phyloP scores from a whole-genome alignment of 352 stramenopile genomes.

The Phytophthora constricta region DNA sequence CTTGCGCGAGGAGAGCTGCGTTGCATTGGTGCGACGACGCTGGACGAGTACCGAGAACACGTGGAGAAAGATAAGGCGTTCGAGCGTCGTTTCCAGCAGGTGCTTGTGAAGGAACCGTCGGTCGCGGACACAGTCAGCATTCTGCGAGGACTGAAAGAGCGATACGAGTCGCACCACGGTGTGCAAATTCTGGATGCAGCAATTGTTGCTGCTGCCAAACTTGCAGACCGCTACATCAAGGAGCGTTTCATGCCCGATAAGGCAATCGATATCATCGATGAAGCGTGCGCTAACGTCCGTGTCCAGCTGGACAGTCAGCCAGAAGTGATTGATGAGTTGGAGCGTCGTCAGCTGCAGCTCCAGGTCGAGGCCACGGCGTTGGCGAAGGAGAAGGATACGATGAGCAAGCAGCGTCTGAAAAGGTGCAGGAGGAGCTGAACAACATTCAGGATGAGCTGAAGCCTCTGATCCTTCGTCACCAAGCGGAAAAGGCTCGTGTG shows the following conservation, averaged over 20 bases:
- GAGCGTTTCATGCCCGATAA: slow-evolving; percentile 94
- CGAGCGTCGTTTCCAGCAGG: slow-evolving; percentile 97
- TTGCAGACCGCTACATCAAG: slow-evolving; percentile 95
- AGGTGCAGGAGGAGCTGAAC: slow-evolving; percentile 92
- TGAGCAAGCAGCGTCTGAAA: slow-evolving; percentile 92
- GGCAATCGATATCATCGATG: slow-evolving; percentile 95
- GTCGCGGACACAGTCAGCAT: slow-evolving; percentile 97
- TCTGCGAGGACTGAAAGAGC: slow-evolving; percentile 94
- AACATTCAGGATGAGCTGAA: slow-evolving; percentile 92
- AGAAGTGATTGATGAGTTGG: slow-evolving; percentile 96
- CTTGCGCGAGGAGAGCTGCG: slow-evolving; percentile 95
- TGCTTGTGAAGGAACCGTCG: slow-evolving; percentile 94
- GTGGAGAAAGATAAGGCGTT: slow-evolving; percentile 99
- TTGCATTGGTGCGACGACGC: slow-evolving; percentile 98
- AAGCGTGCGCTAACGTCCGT: slow-evolving; percentile 91
- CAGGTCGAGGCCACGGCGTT: slow-evolving; percentile 96
- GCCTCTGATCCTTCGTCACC: slow-evolving; percentile 90
- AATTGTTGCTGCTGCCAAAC: slow-evolving; percentile 94
- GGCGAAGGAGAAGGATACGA: slow-evolving; percentile 93
- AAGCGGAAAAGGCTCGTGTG: slow-evolving; percentile 92
- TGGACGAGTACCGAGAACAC: slow-evolving; percentile 98
- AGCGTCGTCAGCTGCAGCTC: slow-evolving; percentile 94
- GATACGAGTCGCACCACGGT: slow-evolving; percentile 98
- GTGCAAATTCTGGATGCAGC: slow-evolving; percentile 95
- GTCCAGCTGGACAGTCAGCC: slow-evolving; percentile 96